Evolutionary conservation across 2,329 filamentous ascomycete genomes (phyloP).

Genomic region (Teratosphaeria nubilosa): DNA sequence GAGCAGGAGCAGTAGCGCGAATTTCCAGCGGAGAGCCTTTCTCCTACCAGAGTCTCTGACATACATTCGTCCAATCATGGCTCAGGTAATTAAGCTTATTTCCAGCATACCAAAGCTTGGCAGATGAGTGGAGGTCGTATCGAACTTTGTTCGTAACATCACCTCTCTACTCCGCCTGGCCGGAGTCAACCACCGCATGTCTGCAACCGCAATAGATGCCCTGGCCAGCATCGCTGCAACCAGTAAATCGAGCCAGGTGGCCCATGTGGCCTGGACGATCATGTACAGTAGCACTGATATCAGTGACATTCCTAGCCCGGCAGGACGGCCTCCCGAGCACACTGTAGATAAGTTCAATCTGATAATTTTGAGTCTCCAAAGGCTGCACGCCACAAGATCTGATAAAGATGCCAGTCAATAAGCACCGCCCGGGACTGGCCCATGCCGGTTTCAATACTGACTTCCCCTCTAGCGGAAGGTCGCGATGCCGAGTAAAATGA

Average conservation of each 20-base stretch:
- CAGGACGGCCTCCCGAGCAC: neutral
- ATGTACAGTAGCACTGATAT: neutral
- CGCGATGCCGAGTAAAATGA: neutral
- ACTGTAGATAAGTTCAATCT: no score
- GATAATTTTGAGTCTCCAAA: no score
- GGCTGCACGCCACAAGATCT: neutral
- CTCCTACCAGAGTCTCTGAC: neutral
- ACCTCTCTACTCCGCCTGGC: neutral
- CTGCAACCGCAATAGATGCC: neutral
- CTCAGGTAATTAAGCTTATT: neutral
- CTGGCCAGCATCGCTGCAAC: neutral
- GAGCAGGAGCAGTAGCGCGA: no score
- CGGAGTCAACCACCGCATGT: neutral
- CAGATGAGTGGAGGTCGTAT: neutral
- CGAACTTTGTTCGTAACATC: neutral
- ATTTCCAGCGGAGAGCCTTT: neutral
- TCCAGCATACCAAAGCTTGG: neutral
- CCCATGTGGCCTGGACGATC: neutral
- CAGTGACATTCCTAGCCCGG: neutral
- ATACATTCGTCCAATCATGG: neutral
- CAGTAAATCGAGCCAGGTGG: neutral
- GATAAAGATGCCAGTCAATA: neutral
- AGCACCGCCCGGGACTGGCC: neutral
- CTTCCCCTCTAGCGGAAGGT: neutral
- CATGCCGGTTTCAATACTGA: neutral